Base-by-base conservation (phyloP, 2,329 filamentous ascomycete species). In the Fusarium citri region DNA sequence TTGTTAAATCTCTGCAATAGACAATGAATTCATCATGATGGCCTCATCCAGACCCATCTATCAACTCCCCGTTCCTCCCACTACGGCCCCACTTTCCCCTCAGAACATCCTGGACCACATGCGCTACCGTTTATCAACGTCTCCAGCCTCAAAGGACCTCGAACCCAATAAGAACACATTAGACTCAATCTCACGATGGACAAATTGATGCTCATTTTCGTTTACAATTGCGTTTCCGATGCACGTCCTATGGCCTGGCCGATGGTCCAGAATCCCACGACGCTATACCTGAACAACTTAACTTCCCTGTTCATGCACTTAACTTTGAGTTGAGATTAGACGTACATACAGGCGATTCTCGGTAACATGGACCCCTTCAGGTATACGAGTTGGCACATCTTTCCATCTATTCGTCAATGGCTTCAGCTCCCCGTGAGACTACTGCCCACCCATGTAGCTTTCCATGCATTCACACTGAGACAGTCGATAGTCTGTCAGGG, bases 31-130 rank as follows among this genome's bases (percentile, higher is more conserved):
- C 43, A 64, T 68, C 50, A 56, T 25, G 31, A 55, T 68, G 55
- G 54, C 54, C 67, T 70, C 62, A 64, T 70, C 42, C 51, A 43
- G 47, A 28, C 25, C 63, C 57, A 51, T 56, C 6, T 28, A n/a
- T 6, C 48, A 71, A 71, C 68, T 71, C 68, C 68, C 68, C 64
- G 67, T 59, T 31, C 20, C 40, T 43, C 50, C 49, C 25, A 28
- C 10, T 16, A 16, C 47, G 43, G 68, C 56, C 68, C 64, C 68
- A 69, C 68, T 59, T 58, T 45, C 55, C 68, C 43, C 20, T 26
- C 14, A 23, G 28, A 30, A 23, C 22, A 50, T 49, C 31, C 54
- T 40, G 25, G 45, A 53, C 23, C 34, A 20, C 23, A 41, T 25
- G 26, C 54, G 47, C 53, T 66, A 58, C 49, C 43, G 47, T 31